These are phyloP conservation scores for Boehmeria nivea DNA, from an alignment of 306 rosid genomes.

Conservation along the genomic window DNA sequence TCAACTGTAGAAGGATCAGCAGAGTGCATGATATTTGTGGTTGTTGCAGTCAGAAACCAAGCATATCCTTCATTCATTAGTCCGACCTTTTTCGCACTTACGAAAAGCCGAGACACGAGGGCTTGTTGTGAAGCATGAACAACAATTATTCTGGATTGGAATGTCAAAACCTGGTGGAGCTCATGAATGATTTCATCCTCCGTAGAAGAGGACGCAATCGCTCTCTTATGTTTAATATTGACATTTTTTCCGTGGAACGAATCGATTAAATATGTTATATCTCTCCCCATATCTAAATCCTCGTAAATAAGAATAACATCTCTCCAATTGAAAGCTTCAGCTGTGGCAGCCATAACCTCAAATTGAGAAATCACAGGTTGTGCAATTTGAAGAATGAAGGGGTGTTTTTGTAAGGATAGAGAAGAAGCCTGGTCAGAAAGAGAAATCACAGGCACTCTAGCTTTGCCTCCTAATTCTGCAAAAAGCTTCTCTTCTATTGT, in stretches of 20 bases:
- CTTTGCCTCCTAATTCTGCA: constrained; percentile 17
- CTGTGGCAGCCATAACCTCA: neutral
- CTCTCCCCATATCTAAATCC: neutral
- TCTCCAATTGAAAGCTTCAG: constrained; percentile 13
- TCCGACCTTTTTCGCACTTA: constrained; percentile 5
- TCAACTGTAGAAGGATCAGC: neutral
- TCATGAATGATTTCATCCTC: constrained; percentile 2
- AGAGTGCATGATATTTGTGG: constrained; percentile 1
- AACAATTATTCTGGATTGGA: constrained; percentile 3
- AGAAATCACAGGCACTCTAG: constrained; percentile 16
- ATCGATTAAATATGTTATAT: constrained; percentile 1
- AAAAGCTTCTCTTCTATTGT: constrained; percentile 16
- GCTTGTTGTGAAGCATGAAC: constrained; percentile 8
- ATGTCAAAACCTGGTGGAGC: constrained; percentile 1
- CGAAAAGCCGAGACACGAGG: neutral
- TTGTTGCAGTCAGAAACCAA: constrained; percentile 12
- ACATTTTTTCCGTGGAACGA: neutral
- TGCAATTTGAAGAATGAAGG: constrained; percentile 10
- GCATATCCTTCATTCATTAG: constrained; percentile 8
- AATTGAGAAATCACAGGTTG: constrained; percentile 1
- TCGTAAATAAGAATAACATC: constrained; percentile 4
- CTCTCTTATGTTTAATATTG: neutral
- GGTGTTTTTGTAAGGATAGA: neutral
- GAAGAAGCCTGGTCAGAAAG: neutral
- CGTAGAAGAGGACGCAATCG: neutral